A percentile compares a stretch with the other conserved stretches of the same genome.
Evolutionary conservation across 1,284 basidiomycete species (phyloP).

Genomic region (Quambalaria eucalypti): DNA sequence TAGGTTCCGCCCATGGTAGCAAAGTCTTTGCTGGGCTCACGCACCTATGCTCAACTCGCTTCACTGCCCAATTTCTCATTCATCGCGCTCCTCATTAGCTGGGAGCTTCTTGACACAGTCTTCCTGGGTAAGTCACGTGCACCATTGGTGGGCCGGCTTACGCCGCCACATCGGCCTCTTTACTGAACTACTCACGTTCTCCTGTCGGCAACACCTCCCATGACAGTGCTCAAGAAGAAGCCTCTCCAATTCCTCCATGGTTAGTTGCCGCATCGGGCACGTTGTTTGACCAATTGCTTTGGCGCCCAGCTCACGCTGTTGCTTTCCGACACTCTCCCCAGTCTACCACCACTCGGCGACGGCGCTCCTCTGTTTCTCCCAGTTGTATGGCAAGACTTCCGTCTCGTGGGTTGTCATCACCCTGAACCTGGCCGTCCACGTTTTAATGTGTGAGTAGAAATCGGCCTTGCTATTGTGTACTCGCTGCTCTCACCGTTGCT

Average conservation of each 20-base stretch:
- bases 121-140: conserved; percentile 56
- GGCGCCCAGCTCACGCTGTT: too few species aligned
- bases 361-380: conserved; percentile 83
- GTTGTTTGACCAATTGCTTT: too few species aligned
- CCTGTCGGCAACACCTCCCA: not conserved
- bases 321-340: too few species aligned
- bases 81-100: conserved; percentile 3
- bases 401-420: conserved; percentile 86
- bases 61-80: too few species aligned
- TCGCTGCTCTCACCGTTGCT: conserved; percentile 61
- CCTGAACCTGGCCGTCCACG: conserved; percentile 88
- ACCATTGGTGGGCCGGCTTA: not conserved
- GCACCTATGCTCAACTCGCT: too few species aligned
- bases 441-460: conserved; percentile 77
- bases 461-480: conserved; percentile 70
- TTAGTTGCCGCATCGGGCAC: too few species aligned
- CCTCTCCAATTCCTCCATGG: conserved; percentile 91
- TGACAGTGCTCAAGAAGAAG: conserved; percentile 83
- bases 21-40: too few species aligned
- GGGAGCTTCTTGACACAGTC: conserved; percentile 82
- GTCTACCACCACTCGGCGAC: conserved; percentile 99
- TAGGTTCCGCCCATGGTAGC: too few species aligned
- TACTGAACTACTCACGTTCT: not conserved
- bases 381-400: conserved; percentile 70
- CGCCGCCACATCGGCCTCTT: not conserved